phyloP scores from a whole-genome alignment of 1,284 basidiomycete genomes.

The Ceratobasidium papillatum region DNA sequence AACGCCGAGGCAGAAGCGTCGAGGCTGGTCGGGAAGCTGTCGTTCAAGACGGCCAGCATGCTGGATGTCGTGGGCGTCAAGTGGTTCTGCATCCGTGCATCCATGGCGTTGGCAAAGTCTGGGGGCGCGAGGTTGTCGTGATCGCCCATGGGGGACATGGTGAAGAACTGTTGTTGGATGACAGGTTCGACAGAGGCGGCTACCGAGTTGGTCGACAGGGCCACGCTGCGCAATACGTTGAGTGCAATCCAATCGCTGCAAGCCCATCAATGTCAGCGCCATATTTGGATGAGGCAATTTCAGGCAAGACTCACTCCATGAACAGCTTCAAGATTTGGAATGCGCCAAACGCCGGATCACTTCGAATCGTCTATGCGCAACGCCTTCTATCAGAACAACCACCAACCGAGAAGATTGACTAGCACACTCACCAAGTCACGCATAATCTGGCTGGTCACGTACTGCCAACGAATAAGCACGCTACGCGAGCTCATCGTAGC shows the following conservation, averaged over 20 bases:
- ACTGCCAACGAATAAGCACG: conserved; percentile 87
- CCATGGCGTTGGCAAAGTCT: conserved; percentile 39
- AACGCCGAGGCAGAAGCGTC: conserved; percentile 36
- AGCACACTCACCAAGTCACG: conserved; percentile 73
- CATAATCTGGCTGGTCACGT: conserved; percentile 90
- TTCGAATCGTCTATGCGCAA: conserved; percentile 74
- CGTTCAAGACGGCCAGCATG: conserved; percentile 84
- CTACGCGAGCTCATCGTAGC: conserved; percentile 85
- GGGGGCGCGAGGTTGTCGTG: conserved; percentile 59
- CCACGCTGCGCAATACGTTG: conserved; percentile 83
- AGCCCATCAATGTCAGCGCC: conserved; percentile 39
- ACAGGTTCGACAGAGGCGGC: conserved; percentile 88
- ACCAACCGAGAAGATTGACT: conserved; percentile 33
- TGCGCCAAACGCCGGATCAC: conserved; percentile 86
- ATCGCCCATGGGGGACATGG: conserved; percentile 80
- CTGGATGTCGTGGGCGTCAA: conserved; percentile 81
- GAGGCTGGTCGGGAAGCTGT: conserved; percentile 62
- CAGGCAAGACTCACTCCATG: conserved; percentile 70
- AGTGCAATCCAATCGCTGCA: conserved; percentile 86
- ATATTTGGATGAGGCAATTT: conserved; percentile 29
- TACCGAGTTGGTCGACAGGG: conserved; percentile 85
- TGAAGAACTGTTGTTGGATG: conserved; percentile 85
- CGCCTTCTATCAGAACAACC: background rate
- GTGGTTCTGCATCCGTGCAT: conserved; percentile 42
- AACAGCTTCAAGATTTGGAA: conserved; percentile 91